Conservation (phyloP, 2,329 filamentous ascomycete species). For the Thielaviopsis musarum region DNA sequence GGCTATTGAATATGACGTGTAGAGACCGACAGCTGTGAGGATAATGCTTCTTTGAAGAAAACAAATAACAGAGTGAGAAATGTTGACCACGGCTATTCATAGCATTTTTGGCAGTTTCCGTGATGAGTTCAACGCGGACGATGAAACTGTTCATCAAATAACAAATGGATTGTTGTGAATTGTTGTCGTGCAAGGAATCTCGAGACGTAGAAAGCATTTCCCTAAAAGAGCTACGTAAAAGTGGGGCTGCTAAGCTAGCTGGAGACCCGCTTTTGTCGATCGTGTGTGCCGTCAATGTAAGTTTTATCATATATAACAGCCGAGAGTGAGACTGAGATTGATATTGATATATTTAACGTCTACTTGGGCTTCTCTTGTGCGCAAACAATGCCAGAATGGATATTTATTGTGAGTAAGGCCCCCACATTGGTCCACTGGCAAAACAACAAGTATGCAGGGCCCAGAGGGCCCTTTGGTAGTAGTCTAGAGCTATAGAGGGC, state of each 20-base stretch:
- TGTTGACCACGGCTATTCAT: neutral
- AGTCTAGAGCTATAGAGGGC: too few species aligned
- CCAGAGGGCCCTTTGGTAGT: too few species aligned
- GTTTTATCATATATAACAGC: too few species aligned
- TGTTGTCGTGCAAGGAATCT: neutral
- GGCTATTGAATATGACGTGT: neutral
- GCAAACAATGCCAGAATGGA: too few species aligned
- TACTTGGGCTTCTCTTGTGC: too few species aligned
- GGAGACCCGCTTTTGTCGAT: neutral
- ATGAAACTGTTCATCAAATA: too few species aligned
- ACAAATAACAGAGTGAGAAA: neutral
- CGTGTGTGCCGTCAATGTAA: neutral
- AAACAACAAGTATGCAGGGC: too few species aligned
- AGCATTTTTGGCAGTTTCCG: neutral
- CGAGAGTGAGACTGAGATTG: too few species aligned
- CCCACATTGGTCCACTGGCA: too few species aligned
- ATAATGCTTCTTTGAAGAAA: neutral
- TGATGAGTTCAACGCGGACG: neutral
- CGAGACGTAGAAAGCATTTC: neutral
- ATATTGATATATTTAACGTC: too few species aligned
- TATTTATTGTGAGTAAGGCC: too few species aligned
- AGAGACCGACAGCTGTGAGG: neutral
- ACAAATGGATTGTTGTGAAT: neutral
- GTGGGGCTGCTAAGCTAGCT: neutral
- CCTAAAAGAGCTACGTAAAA: neutral